These are phyloP conservation scores for Castanopsis chinensis DNA, from an alignment of 306 rosid genomes.

Conservation along the genomic window DNA sequence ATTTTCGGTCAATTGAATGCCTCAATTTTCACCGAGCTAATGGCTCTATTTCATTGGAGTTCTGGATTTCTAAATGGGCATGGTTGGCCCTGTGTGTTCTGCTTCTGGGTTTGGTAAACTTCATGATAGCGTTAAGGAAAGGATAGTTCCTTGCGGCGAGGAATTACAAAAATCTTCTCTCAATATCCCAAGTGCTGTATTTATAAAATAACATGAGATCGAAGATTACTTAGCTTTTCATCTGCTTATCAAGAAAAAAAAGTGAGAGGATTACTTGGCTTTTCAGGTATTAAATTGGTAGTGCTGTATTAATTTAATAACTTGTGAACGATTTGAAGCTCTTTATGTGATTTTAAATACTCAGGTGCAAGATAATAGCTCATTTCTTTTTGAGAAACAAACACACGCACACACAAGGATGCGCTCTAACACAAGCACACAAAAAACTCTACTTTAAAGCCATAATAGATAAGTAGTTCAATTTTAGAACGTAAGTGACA, in stretches of 20 bases:
- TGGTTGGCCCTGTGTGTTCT: constrained; percentile 19
- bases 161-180: constrained; percentile 9
- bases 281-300: too few relatives aligned
- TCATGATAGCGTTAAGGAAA: constrained; percentile 1
- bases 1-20: constrained; percentile 5
- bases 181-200: neutral
- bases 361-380: neutral
- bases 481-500: too few relatives aligned
- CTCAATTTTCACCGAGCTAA: constrained; percentile 19
- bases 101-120: constrained; percentile 18
- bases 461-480: too few relatives aligned
- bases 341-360: too few relatives aligned
- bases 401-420: too few relatives aligned
- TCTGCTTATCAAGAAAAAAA: too few relatives aligned
- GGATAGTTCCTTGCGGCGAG: constrained; percentile 1
- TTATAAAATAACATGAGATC: neutral
- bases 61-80: neutral
- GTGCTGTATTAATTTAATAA: neutral
- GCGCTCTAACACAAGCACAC: too few relatives aligned
- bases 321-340: neutral
- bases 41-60: constrained; percentile 9
- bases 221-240: neutral
- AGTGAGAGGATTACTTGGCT: too few relatives aligned
- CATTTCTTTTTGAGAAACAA: too few relatives aligned
- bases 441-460: too few relatives aligned